Base-by-base conservation (phyloP, 768 basidiomycete genomes). In the Lentinula aciculospora region DNA sequence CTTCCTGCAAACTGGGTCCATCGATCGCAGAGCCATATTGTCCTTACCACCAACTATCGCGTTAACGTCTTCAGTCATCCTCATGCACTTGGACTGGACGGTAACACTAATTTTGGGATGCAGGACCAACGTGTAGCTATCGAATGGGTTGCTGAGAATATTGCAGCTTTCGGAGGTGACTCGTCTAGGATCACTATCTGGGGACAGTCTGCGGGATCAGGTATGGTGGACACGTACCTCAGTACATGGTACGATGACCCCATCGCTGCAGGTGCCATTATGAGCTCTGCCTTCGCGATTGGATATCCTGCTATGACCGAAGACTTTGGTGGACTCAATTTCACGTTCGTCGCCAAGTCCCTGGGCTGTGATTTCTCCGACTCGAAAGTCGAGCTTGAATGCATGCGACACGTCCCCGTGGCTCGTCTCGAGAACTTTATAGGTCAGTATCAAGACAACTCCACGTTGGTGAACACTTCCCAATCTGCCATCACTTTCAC, bases 161-260 rank as follows among this genome's bases (percentile, higher is more conserved):
- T 53, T 19, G 51, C 55, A 1, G 42, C 49, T 21, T 74, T 72
- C 42, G 72, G 72, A 4, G 72, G 72, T 2, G 69, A 74, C 47
- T 62, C 64, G 6, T 48, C 39, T 3, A 61, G 62, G 45, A 61
- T 65, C 46, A 68, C 67, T 3, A 61, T 70, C n/a, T 59, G 63
- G 60, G 65, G 65, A 3, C 57, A 63, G 47, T 54, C 47, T 10
- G 62, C 62, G 2, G 62, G 62, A 3, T 21, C 57, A 15, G 10
- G 37, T 2, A 46, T 32, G 28, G 36, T 28, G 5, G 62, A 60
- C 27, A 34, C 23, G 34, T 54, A 59, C 39, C 32, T 32, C 15
- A 57, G n/a, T 15, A 51, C 61, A 9, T 62, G 23, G 23, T 44
- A 59, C 51, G 37, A 31, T 19, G 61, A 62, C 34, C 61, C 61